These are phyloP conservation scores for Vitis rotundifolia DNA, from an alignment of 164 flowering plant genomes.

Conservation along the genomic window DNA sequence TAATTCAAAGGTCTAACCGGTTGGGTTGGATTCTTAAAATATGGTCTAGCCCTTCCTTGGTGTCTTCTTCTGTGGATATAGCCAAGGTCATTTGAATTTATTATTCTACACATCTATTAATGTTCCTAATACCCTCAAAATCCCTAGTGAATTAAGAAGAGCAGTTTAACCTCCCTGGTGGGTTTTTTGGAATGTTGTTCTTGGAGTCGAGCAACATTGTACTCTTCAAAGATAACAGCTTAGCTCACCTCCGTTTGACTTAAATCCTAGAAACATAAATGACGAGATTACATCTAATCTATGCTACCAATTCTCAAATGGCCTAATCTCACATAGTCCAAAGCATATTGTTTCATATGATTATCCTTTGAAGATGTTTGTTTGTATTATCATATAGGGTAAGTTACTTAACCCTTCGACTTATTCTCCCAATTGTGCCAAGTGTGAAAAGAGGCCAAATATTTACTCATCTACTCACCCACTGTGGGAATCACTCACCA, in stretches of 20 bases:
- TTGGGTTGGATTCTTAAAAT: too few relatives aligned
- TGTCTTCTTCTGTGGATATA: too few relatives aligned
- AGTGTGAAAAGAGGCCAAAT: too few relatives aligned
- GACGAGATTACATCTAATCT: constrained; percentile 10
- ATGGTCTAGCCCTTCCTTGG: too few relatives aligned
- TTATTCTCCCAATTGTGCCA: not conserved
- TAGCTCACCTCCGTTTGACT: constrained; percentile 12
- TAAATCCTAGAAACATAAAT: not conserved
- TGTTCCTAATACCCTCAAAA: too few relatives aligned
- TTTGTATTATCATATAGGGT: constrained; percentile 9
- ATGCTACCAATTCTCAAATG: constrained; percentile 12
- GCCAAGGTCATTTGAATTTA: too few relatives aligned
- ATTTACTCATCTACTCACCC: too few relatives aligned
- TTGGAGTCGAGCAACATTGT: constrained; percentile 11
- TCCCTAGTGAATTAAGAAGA: not conserved
- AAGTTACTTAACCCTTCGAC: constrained; percentile 11
- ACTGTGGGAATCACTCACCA: too few relatives aligned
- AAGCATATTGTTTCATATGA: not conserved
- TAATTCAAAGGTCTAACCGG: too few relatives aligned
- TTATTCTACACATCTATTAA: too few relatives aligned
- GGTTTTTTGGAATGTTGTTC: constrained; percentile 10
- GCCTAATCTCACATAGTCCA: not conserved
- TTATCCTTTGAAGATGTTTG: not conserved
- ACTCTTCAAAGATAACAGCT: not conserved
- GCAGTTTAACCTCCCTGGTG: constrained; percentile 17